Evolutionary conservation across 2,329 filamentous ascomycete genomes (phyloP).

Genomic region (Fusarium liriodendri): DNA sequence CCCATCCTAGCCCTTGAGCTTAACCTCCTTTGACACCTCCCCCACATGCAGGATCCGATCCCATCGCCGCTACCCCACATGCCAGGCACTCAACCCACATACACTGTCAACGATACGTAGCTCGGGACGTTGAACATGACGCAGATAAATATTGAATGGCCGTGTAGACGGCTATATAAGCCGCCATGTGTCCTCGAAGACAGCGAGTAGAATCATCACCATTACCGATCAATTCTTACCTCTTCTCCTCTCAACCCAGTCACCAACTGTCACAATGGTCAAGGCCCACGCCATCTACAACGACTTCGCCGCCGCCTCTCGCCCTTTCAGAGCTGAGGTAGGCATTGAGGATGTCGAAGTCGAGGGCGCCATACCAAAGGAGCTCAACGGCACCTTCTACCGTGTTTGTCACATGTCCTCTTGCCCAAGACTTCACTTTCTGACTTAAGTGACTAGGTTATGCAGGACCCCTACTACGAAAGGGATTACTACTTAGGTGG

Average conservation of each 20-base stretch:
- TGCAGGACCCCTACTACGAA: constrained; percentile 3
- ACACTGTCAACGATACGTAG: neutral
- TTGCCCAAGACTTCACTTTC: neutral
- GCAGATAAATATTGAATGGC: neutral
- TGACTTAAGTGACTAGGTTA: neutral
- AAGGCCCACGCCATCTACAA: neutral
- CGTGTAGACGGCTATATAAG: neutral
- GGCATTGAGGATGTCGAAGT: neutral
- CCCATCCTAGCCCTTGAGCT: neutral
- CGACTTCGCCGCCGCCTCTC: neutral
- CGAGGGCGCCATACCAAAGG: neutral
- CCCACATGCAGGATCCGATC: neutral
- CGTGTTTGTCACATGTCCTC: neutral
- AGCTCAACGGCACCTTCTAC: neutral
- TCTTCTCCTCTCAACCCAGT: neutral
- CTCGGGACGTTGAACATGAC: neutral
- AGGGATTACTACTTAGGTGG: neutral
- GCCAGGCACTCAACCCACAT: neutral
- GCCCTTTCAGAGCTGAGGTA: neutral
- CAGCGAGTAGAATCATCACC: neutral
- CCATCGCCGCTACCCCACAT: neutral
- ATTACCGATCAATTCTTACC: neutral
- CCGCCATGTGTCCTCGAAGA: neutral
- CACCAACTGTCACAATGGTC: neutral
- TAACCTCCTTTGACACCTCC: neutral